phyloP scores from a whole-genome alignment of 805 yeast genomes.

The Candida sithepensis region DNA sequence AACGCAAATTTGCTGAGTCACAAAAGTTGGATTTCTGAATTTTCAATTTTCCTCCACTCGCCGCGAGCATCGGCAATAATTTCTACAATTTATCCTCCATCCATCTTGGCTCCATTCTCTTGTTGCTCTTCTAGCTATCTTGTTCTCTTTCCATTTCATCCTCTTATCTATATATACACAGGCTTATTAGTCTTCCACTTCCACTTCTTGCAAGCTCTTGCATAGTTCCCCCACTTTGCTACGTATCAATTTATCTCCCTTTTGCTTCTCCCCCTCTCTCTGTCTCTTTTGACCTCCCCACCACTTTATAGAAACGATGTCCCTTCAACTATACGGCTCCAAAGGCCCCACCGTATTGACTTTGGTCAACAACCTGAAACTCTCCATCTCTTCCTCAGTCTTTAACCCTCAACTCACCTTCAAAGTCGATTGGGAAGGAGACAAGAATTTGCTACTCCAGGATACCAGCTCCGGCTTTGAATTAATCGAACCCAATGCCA shows the following conservation, averaged over 20 bases:
- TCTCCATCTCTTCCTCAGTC: constrained; percentile 38
- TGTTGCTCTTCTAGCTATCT: too few species aligned
- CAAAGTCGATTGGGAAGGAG: constrained; percentile 20
- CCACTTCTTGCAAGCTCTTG: too few species aligned
- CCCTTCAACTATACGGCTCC: constrained; percentile 31
- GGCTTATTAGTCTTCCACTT: too few species aligned
- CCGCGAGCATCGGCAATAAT: not conserved
- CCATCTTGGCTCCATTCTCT: not conserved
- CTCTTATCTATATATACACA: too few species aligned
- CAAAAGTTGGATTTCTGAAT: too few species aligned
- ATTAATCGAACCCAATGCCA: constrained; percentile 64
- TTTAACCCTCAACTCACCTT: constrained; percentile 28
- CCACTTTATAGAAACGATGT: too few species aligned
- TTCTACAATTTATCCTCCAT: not conserved
- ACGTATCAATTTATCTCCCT: not conserved
- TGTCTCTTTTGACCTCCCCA: too few species aligned
- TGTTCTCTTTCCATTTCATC: not conserved
- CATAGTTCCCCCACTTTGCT: too few species aligned
- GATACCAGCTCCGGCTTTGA: constrained; percentile 41
- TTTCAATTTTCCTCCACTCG: not conserved
- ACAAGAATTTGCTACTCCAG: constrained; percentile 18
- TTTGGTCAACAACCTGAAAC: constrained; percentile 39
- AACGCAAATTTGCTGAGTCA: too few species aligned
- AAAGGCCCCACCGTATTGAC: constrained; percentile 28
- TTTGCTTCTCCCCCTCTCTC: not conserved